Base-by-base conservation (phyloP, 192 early-diverging fungal genomes). In the Rhizoclosmatium globosum region DNA sequence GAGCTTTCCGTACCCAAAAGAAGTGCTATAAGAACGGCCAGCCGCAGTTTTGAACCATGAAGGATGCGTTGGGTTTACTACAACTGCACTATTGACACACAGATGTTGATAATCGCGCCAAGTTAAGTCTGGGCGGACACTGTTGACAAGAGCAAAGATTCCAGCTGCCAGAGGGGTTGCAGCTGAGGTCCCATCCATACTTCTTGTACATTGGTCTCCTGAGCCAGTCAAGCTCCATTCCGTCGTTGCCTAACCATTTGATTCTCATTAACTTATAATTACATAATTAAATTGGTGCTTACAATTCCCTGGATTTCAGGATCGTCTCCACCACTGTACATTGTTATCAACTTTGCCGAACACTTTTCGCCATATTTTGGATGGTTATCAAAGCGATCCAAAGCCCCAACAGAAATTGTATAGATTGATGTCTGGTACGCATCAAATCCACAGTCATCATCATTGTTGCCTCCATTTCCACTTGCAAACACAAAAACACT, bases 71-170 rank as follows among this genome's bases (percentile, higher is more conserved):
- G 87, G 65, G 38, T 91, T 88, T 3, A 99, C 79, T 1, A 94
- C 92, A 3, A 95, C 78, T 0, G 95, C 95, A 31, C 91, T 92
- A 2, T 88, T 82, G 19, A 98, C 89, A n/a, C 91, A 87, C 15
- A 99, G 82, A 45, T 95, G 92, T 83, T 99, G 97, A 41, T 96
- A 80, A 70, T 98, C 96, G 45, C 97, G 87, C 97, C 97, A 99
- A 42, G 90, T 91, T 59, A 99, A 87, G 68, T 99, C 97, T 15
- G 97, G 95, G 15, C 88, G 77, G 31, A 87, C 73, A 43, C 74
- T 68, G 23, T 98, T 82, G 0, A 93, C 95, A 15, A 99, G 88
- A 4, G 96, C 94, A 81, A 93, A 92, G 45, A 97, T 88, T 21
- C 95, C 97, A 0, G 95, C 90, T 3, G 92, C 96, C 46, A 99